phyloP scores from a whole-genome alignment of 139 green algal species.

The Chlorella vulgaris region DNA sequence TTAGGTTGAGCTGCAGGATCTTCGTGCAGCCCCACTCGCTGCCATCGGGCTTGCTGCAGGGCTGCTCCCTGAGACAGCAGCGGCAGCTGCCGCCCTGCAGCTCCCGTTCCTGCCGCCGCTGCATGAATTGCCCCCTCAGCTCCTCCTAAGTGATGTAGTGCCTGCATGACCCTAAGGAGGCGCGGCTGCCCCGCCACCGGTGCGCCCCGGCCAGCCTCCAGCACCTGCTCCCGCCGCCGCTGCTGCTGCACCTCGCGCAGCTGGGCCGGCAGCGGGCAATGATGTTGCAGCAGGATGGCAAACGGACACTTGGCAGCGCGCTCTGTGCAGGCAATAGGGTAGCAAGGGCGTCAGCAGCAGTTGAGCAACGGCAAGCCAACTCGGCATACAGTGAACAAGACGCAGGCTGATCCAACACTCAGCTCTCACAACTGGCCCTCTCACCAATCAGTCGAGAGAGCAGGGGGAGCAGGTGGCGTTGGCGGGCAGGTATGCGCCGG shows the following conservation, averaged over 20 bases:
- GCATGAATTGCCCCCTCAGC: background rate
- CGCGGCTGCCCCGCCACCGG: too few relatives aligned
- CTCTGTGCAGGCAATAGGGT: slow-evolving; percentile 28
- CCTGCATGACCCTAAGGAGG: too few relatives aligned
- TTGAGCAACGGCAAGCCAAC: too few relatives aligned
- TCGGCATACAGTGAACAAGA: too few relatives aligned
- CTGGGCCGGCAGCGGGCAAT: slow-evolving; percentile 75
- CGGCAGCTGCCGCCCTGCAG: background rate
- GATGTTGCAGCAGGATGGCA: slow-evolving; percentile 61
- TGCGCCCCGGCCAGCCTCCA: too few relatives aligned
- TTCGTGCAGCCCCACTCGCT: background rate
- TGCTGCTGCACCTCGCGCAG: slow-evolving; percentile 20
- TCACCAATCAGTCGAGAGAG: slow-evolving; percentile 37
- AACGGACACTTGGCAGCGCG: slow-evolving; percentile 60
- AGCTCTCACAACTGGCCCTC: too few relatives aligned
- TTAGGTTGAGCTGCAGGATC: background rate
- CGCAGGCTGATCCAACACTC: too few relatives aligned
- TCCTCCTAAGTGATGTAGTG: too few relatives aligned
- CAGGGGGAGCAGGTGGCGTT: slow-evolving; percentile 34
- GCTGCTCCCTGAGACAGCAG: slow-evolving; percentile 6
- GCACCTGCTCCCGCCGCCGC: background rate
- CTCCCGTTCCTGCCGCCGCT: background rate
- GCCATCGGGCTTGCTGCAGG: background rate
- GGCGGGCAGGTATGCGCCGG: slow-evolving; percentile 18
- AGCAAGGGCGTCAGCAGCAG: too few relatives aligned